A percentile compares a stretch with the other conserved stretches of the same genome.
phyloP scores from a whole-genome alignment of 2,329 filamentous ascomycete genomes.

The Colletotrichum cereale region DNA sequence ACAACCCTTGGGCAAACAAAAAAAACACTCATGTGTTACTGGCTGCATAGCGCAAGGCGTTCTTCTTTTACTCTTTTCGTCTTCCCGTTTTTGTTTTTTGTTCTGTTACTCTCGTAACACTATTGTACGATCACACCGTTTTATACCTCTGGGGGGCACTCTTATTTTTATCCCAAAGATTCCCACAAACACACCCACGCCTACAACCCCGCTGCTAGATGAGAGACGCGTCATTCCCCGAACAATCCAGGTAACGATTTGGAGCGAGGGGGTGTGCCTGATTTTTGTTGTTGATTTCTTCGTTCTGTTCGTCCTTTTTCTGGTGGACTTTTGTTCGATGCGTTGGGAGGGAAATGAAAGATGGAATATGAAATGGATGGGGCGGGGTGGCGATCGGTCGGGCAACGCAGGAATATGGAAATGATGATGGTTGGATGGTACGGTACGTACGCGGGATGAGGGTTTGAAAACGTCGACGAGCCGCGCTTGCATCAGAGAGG shows the following conservation, averaged over 20 bases:
- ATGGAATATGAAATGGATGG: constrained; percentile 18
- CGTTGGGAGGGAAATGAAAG: constrained; percentile 18
- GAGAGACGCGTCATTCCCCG: constrained; percentile 23
- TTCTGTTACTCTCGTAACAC: constrained; percentile 7
- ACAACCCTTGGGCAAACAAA: constrained; percentile 19
- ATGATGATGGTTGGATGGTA: constrained; percentile 23
- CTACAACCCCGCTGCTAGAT: constrained; percentile 23
- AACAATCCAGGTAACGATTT: constrained; percentile 21
- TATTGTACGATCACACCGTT: constrained; percentile 30
- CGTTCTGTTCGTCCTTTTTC: neutral
- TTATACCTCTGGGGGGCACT: constrained; percentile 37
- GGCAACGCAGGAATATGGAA: constrained; percentile 23
- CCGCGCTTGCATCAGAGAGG: constrained; percentile 11
- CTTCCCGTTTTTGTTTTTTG: constrained; percentile 7
- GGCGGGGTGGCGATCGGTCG: constrained; percentile 1
- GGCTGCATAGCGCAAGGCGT: constrained; percentile 43
- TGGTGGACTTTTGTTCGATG: constrained; percentile 1
- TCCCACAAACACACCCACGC: constrained; percentile 22
- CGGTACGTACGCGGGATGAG: neutral
- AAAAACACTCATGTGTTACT: constrained; percentile 19
- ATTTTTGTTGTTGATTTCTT: constrained; percentile 14
- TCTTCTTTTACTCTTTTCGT: neutral
- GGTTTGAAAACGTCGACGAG: constrained; percentile 24
- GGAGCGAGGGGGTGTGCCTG: constrained; percentile 28
- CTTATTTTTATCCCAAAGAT: constrained; percentile 35